These are phyloP conservation scores for Colletotrichum falcatum DNA, from an alignment of 2,329 filamentous ascomycete species.

Conservation along the genomic window DNA sequence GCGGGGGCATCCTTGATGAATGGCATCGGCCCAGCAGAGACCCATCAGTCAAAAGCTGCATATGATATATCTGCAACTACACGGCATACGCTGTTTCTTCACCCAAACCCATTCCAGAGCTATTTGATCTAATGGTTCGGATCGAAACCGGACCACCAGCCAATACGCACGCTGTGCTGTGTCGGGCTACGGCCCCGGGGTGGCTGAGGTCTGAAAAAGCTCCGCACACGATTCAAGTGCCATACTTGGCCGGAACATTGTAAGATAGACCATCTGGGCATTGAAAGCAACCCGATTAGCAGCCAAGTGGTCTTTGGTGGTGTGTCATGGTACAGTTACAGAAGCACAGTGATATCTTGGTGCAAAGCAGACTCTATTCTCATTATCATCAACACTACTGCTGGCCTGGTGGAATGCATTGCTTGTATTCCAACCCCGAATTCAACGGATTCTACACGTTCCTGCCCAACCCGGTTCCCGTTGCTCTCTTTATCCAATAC, in stretches of 20 bases:
- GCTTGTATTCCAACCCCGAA: not conserved
- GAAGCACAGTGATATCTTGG: not conserved
- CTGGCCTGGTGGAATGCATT: too few species aligned
- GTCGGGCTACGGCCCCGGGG: not conserved
- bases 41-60: not conserved
- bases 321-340: not conserved
- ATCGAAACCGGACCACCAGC: not conserved
- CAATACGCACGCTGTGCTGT: not conserved
- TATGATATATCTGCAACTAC: not conserved
- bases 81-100: not conserved
- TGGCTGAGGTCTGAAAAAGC: not conserved
- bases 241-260: too few species aligned
- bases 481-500: not conserved
- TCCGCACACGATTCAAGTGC: too few species aligned
- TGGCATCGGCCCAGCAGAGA: too few species aligned
- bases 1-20: too few species aligned
- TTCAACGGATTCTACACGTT: too few species aligned
- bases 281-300: too few species aligned
- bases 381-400: too few species aligned
- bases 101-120: not conserved
- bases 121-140: not conserved
- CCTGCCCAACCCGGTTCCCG: not conserved
- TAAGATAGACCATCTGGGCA: too few species aligned
- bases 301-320: too few species aligned
- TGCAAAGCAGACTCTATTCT: too few species aligned